phyloP scores from a whole-genome alignment of 345 rosid species.

The Citrus australasica region DNA sequence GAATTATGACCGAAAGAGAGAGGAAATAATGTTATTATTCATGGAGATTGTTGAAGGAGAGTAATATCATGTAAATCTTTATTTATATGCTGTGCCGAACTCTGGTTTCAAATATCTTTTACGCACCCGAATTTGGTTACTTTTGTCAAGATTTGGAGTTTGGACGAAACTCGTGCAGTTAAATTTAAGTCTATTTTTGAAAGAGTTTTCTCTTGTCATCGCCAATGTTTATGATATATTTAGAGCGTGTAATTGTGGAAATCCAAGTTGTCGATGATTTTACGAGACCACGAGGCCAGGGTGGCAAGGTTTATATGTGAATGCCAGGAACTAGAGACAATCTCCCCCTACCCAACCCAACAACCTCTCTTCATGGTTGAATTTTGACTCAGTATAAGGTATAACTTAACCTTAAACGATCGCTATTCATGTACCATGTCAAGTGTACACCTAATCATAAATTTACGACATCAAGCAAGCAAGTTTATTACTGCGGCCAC shows the following conservation, averaged over 20 bases:
- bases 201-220: no score
- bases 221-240: no score
- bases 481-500: background rate
- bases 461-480: background rate
- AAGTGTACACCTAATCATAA: background rate
- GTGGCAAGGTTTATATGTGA: background rate
- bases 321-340: background rate
- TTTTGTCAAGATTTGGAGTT: background rate
- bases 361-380: background rate
- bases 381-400: no score
- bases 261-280: no score
- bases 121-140: background rate
- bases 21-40: background rate
- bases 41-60: slow-evolving; percentile 6
- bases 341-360: no score
- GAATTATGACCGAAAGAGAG: background rate
- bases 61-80: background rate
- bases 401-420: no score
- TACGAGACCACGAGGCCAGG: no score
- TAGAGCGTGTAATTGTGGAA: no score
- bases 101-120: background rate
- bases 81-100: background rate
- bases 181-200: background rate
- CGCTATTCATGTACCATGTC: no score
- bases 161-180: background rate